Evolutionary conservation across 75 land plant species (phyloP), one percentile per base, ranked within the genome.

Genomic region (Larix kaempferi): DNA sequence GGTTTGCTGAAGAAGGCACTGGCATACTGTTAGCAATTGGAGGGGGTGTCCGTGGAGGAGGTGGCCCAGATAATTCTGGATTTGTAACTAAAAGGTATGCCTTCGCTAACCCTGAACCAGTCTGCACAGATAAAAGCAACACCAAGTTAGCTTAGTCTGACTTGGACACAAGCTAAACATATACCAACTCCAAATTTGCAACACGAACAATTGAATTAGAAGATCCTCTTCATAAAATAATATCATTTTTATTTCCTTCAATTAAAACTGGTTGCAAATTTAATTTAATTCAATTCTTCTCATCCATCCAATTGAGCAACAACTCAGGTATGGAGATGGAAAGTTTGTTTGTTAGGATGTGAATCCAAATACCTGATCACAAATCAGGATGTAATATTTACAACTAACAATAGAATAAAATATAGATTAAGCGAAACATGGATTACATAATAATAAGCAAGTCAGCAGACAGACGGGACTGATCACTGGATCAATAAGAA

Each of bases 11-110:
- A 65, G 89, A 78, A 35, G 86, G 76, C 59, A 90, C 54, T 59
- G 87, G 78, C 35, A 56, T 63, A 26, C 78, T 52, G 22, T 72
- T 80, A 59, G 89, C 86, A 64, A 85, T 52, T 57, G 81, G 80
- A 77, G 98, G 98, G 15, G 98, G 91, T 71, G 83, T 44, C 71
- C 99, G 85, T 74, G 78, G 54, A 41, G 99, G 99, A 80, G 95
- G 86, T 73, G 95, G 89, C 37, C 99, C 99, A 35, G 98, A 96
- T 64, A 79, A 78, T 67, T 91, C 91, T 49, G 93, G 81, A 79
- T 81, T 69, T 60, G 99, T 96, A 56, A 89, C 92, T 73, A 96
- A 72, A 80, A 87, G 94, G 80, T 83, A 96, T 11, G 91, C 89
- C 64, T 88, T 86, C 0, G 77, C 79, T 59, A 87, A 87, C 19